Percentiles rank a stretch among this genome's conserved stretches.
phyloP scores from a whole-genome alignment of 768 basidiomycete species.

The Suillus brevipes region DNA sequence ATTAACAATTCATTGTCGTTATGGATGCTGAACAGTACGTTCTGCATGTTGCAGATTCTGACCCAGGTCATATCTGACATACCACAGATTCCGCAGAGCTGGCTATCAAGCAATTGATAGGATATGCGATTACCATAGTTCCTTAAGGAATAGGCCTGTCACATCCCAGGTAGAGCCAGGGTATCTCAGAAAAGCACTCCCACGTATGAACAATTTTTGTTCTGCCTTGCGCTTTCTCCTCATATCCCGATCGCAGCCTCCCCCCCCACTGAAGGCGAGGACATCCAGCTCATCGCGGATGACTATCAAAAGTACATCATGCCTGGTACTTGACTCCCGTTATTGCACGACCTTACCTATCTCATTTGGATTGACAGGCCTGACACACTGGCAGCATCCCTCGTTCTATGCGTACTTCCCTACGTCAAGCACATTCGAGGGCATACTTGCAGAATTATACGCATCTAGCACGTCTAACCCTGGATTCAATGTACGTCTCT shows the following conservation, averaged over 20 bases:
- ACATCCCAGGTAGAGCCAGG: slow-evolving; percentile 81
- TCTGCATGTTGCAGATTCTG: not conserved
- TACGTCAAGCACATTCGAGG: slow-evolving; percentile 73
- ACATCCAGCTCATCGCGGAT: slow-evolving; percentile 68
- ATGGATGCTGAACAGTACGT: slow-evolving; percentile 53
- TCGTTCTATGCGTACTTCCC: slow-evolving; percentile 91
- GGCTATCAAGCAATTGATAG: slow-evolving; percentile 87
- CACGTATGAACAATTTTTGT: slow-evolving; percentile 42
- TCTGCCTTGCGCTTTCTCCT: not conserved
- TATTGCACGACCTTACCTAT: not conserved
- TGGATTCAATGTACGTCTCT: slow-evolving; percentile 74
- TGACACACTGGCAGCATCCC: slow-evolving; percentile 92
- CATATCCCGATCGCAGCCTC: slow-evolving; percentile 32
- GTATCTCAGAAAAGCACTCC: slow-evolving; percentile 69
- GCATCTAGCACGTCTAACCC: slow-evolving; percentile 76
- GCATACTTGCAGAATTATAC: slow-evolving; percentile 84
- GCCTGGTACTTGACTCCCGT: slow-evolving; percentile 55
- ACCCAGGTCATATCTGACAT: not conserved
- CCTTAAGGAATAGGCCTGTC: slow-evolving; percentile 63
- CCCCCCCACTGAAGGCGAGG: slow-evolving; percentile 72
- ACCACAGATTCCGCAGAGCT: slow-evolving; percentile 72
- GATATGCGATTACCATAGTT: slow-evolving; percentile 86
- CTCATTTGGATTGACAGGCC: slow-evolving; percentile 41
- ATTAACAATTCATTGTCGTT: not conserved
- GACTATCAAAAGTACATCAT: slow-evolving; percentile 82